Evolutionary conservation across 306 rosid genomes (phyloP), one percentile per base, ranked within the genome.

Genomic region (Casuarina cunninghamiana): DNA sequence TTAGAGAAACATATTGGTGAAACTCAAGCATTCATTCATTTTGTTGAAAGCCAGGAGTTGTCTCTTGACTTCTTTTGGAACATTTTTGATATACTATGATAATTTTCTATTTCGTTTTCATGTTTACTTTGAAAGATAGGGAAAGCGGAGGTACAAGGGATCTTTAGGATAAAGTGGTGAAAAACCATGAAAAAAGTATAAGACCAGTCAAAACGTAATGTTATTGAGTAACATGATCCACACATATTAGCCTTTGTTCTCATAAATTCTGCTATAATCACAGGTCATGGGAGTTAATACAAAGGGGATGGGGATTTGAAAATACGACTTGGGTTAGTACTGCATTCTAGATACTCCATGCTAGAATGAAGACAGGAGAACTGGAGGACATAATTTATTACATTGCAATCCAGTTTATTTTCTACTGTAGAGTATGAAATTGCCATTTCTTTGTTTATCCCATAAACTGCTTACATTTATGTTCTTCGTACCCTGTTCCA

Each of bases 401-500:
- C 26, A 21, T 21, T 21, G 26, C 26, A 21, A 21, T 21, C 26
- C 26, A 21, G 26, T 21, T 21, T 21, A 21, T 21, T 21, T 21
- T 21, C 26, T 21, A 21, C 26, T 21, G 26, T 62, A 8, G 9
- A 15, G 60, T 42, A n/a, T 76, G 15, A 50, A 55, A 57, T 46
- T 26, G 42, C 78, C 66, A 16, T 66, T 73, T 76, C 39, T 76
- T 58, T 57, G 10, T 53, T 12, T 45, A 5, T 1, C 15, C 39
- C 3, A 19, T 74, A 5, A 55, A 26, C 71, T 72, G 39, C 32
- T 55, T 60, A 53, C 45, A 57, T 51, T 53, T n/a, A 32, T 73
- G n/a, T 77, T 53, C 45, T n/a, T 70, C 10, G 61, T 41, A 1
- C 72, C 72, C 70, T 76, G 69, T 68, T 78, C 77, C 82, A 91